Evolutionary conservation across 2,329 filamentous ascomycete species (phyloP), one percentile per base, ranked within the genome.

Genomic region (Beauveria rudraprayagi): DNA sequence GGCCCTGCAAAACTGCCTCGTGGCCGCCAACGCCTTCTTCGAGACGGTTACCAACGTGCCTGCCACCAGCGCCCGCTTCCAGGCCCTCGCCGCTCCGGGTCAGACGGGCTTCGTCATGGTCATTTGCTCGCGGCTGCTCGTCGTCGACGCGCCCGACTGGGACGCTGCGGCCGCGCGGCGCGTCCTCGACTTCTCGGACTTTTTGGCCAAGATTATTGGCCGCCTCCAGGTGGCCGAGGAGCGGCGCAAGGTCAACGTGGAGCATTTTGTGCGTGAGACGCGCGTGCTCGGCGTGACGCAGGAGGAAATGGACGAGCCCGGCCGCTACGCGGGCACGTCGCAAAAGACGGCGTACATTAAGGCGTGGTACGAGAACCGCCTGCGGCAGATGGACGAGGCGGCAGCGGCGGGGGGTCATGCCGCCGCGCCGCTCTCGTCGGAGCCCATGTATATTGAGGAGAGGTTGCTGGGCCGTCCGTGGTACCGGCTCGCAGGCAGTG

Each of bases 1-100:
- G 56, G 72, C 72, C 48, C 68, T 78, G 55, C 65, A 68, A 10
- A 70, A 72, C 61, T 74, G 74, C 62, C 65, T 77, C 9, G 62
- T 70, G 26, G 71, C 75, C 44, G 70, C 71, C 16, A 67, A 65
- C 46, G 66, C 68, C 5, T 77, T 72, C 61, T 72, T 74, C 30
- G 66, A 67, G 24, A 65, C 70, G 7, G 55, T 74, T 16, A 67
- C 73, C 8, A 67, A 67, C 2, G 64, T 72, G 3, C 66, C 71
- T 1, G 59, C 70, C 2, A 68, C 70, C 26, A 66, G 63, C 5
- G 61, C 69, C 37, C 52, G 69, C 28, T 67, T 60, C 58, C 65
- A 66, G 8, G 57, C 70, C 4, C 70, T 70, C 44, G 63, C 66
- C 4, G 64, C 64, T 0, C 61, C 67, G 9, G 62, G 65, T 43